Percentiles rank a stretch among this genome's conserved stretches.
These are phyloP conservation scores for Termitomyces sp. DNA, from an alignment of 768 basidiomycete species.

Conservation along the genomic window DNA sequence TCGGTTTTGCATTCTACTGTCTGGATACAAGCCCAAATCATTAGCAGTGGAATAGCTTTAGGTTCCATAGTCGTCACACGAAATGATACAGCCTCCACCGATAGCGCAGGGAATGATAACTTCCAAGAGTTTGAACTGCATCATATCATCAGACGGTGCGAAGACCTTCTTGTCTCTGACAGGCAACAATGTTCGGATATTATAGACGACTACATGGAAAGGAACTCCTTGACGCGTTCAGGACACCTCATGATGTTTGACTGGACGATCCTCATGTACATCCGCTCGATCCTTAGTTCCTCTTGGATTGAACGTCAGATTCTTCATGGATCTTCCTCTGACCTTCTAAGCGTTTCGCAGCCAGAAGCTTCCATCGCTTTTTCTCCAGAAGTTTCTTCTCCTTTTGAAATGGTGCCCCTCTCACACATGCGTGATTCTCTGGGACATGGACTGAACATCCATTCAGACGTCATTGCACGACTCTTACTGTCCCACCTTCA, in stretches of 20 bases:
- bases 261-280: slow-evolving; percentile 60
- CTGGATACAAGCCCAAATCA: slow-evolving; percentile 62
- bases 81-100: slow-evolving; percentile 20
- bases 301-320: slow-evolving; percentile 23
- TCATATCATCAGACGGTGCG: slow-evolving; percentile 41
- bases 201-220: slow-evolving; percentile 48
- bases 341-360: slow-evolving; percentile 41
- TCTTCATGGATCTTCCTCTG: slow-evolving; percentile 25
- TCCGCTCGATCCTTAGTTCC: slow-evolving; percentile 52
- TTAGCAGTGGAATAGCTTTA: slow-evolving; percentile 59
- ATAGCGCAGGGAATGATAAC: slow-evolving; percentile 23
- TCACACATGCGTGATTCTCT: slow-evolving; percentile 58
- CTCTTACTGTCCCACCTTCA: slow-evolving; percentile 56
- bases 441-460: slow-evolving; percentile 51
- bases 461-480: slow-evolving; percentile 45
- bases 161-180: slow-evolving; percentile 41
- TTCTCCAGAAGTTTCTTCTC: slow-evolving; percentile 26
- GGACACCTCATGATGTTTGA: slow-evolving; percentile 57
- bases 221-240: slow-evolving; percentile 35
- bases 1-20: slow-evolving; percentile 54
- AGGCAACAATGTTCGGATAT: slow-evolving; percentile 36
- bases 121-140: slow-evolving; percentile 61
- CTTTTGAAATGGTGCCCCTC: slow-evolving; percentile 55
- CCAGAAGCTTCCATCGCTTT: slow-evolving; percentile 18
- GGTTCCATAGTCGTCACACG: slow-evolving; percentile 58